Evolutionary conservation across 495 filamentous ascomycete species (phyloP).

Genomic region (Hypoxylon perforatum): DNA sequence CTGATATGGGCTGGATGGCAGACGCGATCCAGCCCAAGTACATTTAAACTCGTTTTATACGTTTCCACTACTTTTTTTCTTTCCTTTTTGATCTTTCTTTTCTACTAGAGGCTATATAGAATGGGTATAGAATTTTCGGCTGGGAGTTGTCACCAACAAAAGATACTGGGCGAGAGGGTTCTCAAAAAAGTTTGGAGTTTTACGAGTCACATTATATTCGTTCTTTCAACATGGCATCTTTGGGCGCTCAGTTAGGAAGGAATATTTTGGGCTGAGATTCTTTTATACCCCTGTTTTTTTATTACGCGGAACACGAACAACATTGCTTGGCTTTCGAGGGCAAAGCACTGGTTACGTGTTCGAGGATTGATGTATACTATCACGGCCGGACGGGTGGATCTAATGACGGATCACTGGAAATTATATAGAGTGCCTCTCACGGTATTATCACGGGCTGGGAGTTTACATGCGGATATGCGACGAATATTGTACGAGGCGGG

Average conservation of each 20-base stretch:
- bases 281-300: conserved; percentile 33
- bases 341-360: conserved; percentile 29
- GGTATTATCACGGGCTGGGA: conserved; percentile 13
- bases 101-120: conserved; percentile 14
- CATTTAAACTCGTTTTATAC: conserved; percentile 28
- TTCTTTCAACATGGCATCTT: conserved; percentile 11
- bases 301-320: conserved; percentile 12
- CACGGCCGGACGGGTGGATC: conserved; percentile 22
- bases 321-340: conserved; percentile 23
- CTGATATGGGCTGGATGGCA: conserved; percentile 60
- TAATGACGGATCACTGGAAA: conserved; percentile 21
- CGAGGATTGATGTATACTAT: conserved; percentile 15
- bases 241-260: conserved; percentile 29
- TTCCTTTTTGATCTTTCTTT: conserved; percentile 6
- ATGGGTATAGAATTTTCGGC: conserved; percentile 32
- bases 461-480: conserved; percentile 18
- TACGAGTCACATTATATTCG: conserved; percentile 16
- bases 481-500: conserved; percentile 23
- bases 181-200: conserved; percentile 34
- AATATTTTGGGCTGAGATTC: conserved; percentile 9
- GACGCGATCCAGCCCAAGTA: conserved; percentile 48
- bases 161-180: conserved; percentile 1
- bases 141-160: conserved; percentile 37
- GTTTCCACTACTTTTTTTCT: neutral
- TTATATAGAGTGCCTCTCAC: conserved; percentile 7